Evolutionary conservation across 2,329 filamentous ascomycete genomes (phyloP), one percentile per base, ranked within the genome.

Genomic region (Fusarium globosum): DNA sequence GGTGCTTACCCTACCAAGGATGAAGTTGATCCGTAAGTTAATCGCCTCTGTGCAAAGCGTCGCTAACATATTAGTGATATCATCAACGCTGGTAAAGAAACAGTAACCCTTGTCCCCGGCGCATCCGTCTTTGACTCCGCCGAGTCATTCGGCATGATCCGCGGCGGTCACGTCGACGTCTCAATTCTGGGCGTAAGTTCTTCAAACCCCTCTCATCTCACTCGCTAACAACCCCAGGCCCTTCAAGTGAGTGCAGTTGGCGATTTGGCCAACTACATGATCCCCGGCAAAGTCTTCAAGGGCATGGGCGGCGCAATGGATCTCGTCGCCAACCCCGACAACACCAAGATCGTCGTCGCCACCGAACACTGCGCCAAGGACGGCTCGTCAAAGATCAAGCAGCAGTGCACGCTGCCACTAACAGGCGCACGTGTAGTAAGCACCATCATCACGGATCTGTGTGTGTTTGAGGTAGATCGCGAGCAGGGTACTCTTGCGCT

Each of bases 261-360:
- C 33, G 94, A 97, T 79, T 83, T 97, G 60, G 94, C 94, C 51
- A 96, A 96, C 83, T 97, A 94, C 86, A 96, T 96, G 92, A 93
- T 97, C 71, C 94, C 94, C 0, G 94, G 94, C 30, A 96, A 96
- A 82, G 90, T 94, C 16, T 91, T 95, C 83, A 96, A 96, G 86
- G 94, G 94, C 23, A 96, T 97, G 91, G 94, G 94, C 69, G 91
- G 91, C 35, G 91, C 91, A 23, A 93, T 93, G 91, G 91, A 93
- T 79, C 83, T 93, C 13, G 90, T 93, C 16, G 91, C 89, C 42
- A 93, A 93, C 81, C 91, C 91, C 1, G 89, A 92, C 74, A 86
- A 87, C 77, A 93, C 91, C 73, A 93, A 92, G 85, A 92, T 93
- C 74, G 90, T 93, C 9, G 90, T 93, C 7, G 88, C 91, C 1